Evolutionary conservation across 202 grass and related monocot species (phyloP).

Genomic region (Musa balbisiana): DNA sequence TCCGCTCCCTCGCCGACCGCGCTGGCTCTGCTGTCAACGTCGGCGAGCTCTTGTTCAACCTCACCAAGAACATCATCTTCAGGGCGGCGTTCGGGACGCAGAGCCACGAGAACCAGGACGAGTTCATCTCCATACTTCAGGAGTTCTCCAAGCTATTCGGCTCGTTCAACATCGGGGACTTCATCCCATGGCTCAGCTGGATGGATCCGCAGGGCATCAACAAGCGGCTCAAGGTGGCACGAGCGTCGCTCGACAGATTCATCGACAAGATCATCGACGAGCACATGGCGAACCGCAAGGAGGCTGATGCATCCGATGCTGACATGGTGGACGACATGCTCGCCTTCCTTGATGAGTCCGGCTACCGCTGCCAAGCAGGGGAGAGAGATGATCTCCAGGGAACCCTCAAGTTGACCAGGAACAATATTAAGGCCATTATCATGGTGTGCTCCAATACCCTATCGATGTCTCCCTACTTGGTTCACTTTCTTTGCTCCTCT

Average conservation of each 20-base stretch:
- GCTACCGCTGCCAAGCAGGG: neutral
- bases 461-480: neutral
- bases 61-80: conserved; percentile 7
- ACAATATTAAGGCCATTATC: conserved; percentile 20
- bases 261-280: conserved; percentile 23
- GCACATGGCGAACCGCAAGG: conserved; percentile 17
- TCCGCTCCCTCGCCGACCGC: neutral
- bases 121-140: conserved; percentile 10
- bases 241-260: conserved; percentile 1
- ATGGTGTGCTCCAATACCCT: neutral
- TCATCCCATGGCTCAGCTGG: conserved; percentile 16
- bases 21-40: neutral
- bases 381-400: neutral
- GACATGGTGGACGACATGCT: conserved; percentile 25
- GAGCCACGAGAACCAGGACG: neutral
- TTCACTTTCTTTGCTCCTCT: too few relatives aligned
- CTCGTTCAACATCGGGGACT: conserved; percentile 12
- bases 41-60: conserved; percentile 2
- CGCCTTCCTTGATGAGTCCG: neutral
- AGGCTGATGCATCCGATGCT: neutral
- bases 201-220: neutral
- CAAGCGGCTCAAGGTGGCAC: neutral
- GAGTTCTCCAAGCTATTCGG: conserved; percentile 19
- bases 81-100: conserved; percentile 9
- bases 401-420: neutral